phyloP scores from a whole-genome alignment of 2,329 filamentous ascomycete genomes.

The Lachnellula cervina region DNA sequence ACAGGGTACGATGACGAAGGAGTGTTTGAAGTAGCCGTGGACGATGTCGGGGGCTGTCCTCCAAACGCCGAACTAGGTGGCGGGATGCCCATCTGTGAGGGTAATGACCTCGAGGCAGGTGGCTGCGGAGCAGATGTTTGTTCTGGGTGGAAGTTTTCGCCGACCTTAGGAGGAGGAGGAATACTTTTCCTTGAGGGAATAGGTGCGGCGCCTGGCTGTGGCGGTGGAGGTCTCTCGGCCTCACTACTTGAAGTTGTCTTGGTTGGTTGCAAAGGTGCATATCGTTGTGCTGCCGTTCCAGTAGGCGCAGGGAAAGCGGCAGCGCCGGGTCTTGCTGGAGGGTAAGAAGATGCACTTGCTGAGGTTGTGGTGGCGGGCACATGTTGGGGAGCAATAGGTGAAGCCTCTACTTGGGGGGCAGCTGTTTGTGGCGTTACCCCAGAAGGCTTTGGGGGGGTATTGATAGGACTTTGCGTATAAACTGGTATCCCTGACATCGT shows the following conservation, averaged over 20 bases:
- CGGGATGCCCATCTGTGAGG: constrained; percentile 49
- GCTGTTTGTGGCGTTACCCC: constrained; percentile 44
- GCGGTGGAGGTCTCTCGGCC: constrained; percentile 43
- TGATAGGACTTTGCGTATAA: constrained; percentile 55
- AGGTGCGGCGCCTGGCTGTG: constrained; percentile 54
- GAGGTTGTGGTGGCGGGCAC: constrained; percentile 30
- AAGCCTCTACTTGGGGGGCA: constrained; percentile 21
- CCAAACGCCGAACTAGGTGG: constrained; percentile 40
- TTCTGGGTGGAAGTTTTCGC: constrained; percentile 39
- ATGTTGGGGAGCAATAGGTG: constrained; percentile 15
- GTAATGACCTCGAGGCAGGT: constrained; percentile 32
- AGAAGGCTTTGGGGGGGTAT: constrained; percentile 45
- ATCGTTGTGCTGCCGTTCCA: constrained; percentile 29
- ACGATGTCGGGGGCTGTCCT: constrained; percentile 41
- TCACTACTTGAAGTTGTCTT: constrained; percentile 36
- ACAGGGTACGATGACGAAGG: constrained; percentile 24
- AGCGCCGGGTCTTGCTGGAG: constrained; percentile 45
- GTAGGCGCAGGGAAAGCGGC: constrained; percentile 43
- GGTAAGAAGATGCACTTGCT: constrained; percentile 29
- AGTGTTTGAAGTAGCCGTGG: constrained; percentile 36
- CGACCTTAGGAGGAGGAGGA: constrained; percentile 49
- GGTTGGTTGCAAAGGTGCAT: constrained; percentile 38
- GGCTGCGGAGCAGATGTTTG: constrained; percentile 30
- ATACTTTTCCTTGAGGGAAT: constrained; percentile 35
- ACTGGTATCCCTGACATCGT: constrained; percentile 59